phyloP scores from a whole-genome alignment of 495 filamentous ascomycete species.

The Parathielavia appendiculata region DNA sequence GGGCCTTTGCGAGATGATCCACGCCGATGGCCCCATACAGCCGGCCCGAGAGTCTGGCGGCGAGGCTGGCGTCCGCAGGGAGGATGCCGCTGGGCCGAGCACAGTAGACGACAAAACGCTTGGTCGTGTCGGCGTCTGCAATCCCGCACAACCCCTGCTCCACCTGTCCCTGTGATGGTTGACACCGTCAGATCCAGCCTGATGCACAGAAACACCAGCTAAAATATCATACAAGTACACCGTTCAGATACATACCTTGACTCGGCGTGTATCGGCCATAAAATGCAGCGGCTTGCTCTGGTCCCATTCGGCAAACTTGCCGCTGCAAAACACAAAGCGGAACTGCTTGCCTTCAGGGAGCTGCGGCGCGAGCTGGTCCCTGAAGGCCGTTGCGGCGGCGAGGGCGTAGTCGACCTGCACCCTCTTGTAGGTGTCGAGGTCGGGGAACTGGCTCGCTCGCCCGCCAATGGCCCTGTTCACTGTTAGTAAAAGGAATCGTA shows the following conservation, averaged over 20 bases:
- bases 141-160: constrained; percentile 39
- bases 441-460: constrained; percentile 25
- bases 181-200: constrained; percentile 13
- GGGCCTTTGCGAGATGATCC: constrained; percentile 37
- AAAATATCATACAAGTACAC: too few species aligned
- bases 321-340: constrained; percentile 50
- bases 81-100: constrained; percentile 35
- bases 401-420: constrained; percentile 44
- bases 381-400: constrained; percentile 40
- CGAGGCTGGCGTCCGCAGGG: constrained; percentile 31
- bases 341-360: constrained; percentile 36
- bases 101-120: constrained; percentile 29
- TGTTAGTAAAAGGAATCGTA: constrained; percentile 2
- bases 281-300: constrained; percentile 42
- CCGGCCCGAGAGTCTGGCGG: constrained; percentile 25
- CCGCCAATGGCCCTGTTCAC: constrained; percentile 31
- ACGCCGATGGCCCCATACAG: constrained; percentile 29
- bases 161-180: constrained; percentile 35
- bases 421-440: constrained; percentile 28
- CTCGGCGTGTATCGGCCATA: constrained; percentile 37
- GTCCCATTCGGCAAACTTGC: constrained; percentile 43
- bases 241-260: constrained; percentile 35
- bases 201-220: too few species aligned
- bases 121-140: constrained; percentile 25
- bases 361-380: constrained; percentile 19